Conservation (phyloP, 208 protist genomes). For the Crithidia thermophila region DNA sequence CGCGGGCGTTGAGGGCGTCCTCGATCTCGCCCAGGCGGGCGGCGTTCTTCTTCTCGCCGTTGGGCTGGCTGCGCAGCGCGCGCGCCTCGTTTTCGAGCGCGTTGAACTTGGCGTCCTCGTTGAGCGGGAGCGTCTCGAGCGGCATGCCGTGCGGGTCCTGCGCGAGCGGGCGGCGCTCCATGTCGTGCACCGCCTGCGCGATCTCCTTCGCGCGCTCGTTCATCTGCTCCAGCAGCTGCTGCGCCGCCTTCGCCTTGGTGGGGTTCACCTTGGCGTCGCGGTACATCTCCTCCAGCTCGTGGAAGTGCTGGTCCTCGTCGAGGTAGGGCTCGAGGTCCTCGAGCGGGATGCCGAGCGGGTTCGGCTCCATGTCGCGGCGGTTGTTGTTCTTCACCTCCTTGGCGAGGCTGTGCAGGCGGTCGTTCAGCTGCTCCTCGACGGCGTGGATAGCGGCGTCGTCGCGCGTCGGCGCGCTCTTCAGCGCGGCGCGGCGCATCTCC, state of each 20-base stretch:
- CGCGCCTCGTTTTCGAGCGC: slow-evolving; percentile 68
- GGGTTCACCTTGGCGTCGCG: slow-evolving; percentile 58
- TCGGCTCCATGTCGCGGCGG: slow-evolving; percentile 64
- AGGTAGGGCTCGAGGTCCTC: slow-evolving; percentile 47
- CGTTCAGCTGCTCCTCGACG: slow-evolving; percentile 79
- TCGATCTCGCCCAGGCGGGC: slow-evolving; percentile 47
- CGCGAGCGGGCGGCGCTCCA: slow-evolving; percentile 44
- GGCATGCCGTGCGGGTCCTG: slow-evolving; percentile 69
- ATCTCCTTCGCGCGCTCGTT: slow-evolving; percentile 74
- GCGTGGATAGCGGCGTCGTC: slow-evolving; percentile 47
- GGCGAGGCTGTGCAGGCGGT: slow-evolving; percentile 53
- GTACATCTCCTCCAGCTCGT: slow-evolving; percentile 76
- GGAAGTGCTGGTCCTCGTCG: slow-evolving; percentile 63
- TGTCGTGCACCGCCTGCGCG: slow-evolving; percentile 59
- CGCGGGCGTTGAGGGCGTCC: slow-evolving; percentile 60
- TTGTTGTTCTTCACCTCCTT: slow-evolving; percentile 51
- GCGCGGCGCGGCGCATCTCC: slow-evolving; percentile 65
- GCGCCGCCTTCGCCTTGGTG: slow-evolving; percentile 44
- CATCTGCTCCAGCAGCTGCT: slow-evolving; percentile 71
- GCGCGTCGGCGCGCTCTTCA: slow-evolving; percentile 49
- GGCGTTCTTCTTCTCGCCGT: slow-evolving; percentile 44
- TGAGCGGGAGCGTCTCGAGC: slow-evolving; percentile 57
- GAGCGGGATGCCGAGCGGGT: slow-evolving; percentile 60
- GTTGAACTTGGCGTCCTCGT: slow-evolving; percentile 66
- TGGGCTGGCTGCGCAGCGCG: slow-evolving; percentile 40